phyloP scores from a whole-genome alignment of 2,329 filamentous ascomycete species.

The Colletotrichum sojae region DNA sequence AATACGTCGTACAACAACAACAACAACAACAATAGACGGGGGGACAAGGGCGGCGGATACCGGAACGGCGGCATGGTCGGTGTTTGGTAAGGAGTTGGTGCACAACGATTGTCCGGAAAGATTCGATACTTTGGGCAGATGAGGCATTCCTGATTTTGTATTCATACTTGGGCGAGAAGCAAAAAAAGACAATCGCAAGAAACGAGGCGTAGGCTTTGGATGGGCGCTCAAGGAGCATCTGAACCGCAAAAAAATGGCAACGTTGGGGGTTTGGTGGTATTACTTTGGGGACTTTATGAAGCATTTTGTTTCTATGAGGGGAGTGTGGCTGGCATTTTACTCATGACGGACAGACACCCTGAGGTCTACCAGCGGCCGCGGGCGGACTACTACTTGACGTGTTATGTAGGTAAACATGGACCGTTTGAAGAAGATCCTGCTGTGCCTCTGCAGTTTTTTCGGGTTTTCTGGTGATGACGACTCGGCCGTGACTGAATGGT shows the following conservation, averaged over 20 bases:
- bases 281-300: not conserved
- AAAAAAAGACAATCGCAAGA: not conserved
- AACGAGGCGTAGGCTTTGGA: slow-evolving; percentile 6
- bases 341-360: not conserved
- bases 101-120: not conserved
- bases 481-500: too few relatives aligned
- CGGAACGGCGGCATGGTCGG: slow-evolving; percentile 38
- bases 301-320: slow-evolving; percentile 1
- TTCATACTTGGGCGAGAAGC: slow-evolving; percentile 5
- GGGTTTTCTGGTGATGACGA: too few relatives aligned
- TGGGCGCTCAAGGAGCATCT: slow-evolving; percentile 13
- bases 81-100: slow-evolving; percentile 31
- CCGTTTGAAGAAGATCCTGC: too few relatives aligned
- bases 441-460: too few relatives aligned
- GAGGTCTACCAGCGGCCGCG: not conserved
- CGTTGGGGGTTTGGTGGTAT: not conserved
- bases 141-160: slow-evolving; percentile 4
- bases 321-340: not conserved
- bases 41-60: slow-evolving; percentile 29
- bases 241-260: slow-evolving; percentile 2
- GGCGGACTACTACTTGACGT: not conserved
- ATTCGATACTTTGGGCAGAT: not conserved
- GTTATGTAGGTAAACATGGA: not conserved
- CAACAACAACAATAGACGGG: slow-evolving; percentile 12
- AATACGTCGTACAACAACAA: slow-evolving; percentile 13